Conservation (phyloP, 306 rosid species). For the Vigna mungo region DNA sequence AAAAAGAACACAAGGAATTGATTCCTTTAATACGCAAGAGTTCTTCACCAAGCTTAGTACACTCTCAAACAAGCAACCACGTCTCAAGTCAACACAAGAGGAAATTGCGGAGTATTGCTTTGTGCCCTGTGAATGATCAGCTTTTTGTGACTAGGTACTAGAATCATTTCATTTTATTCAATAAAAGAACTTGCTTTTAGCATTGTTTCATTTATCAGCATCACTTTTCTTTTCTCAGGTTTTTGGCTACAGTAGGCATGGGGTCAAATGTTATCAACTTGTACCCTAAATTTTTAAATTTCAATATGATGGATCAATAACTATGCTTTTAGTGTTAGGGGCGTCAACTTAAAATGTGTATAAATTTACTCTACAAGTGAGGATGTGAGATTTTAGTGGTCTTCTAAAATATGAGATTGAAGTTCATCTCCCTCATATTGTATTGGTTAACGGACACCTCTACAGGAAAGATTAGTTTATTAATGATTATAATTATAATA, state of each 20-base stretch:
- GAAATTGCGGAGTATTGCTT: conserved; percentile 80
- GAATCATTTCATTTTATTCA: conserved; percentile 18
- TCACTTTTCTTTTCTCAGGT: conserved; percentile 22
- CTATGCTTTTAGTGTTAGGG: conserved; percentile 1
- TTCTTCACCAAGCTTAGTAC: conserved; percentile 53
- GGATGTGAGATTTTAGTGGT: neutral
- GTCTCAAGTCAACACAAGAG: conserved; percentile 95
- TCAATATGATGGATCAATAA: conserved; percentile 3
- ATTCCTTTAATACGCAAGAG: conserved; percentile 67
- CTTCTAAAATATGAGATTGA: too few species aligned
- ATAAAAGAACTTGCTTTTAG: conserved; percentile 13
- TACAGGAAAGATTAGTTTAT: too few species aligned
- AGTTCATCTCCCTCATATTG: too few species aligned
- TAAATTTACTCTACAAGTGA: neutral
- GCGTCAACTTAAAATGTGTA: conserved; percentile 6
- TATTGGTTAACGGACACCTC: too few species aligned
- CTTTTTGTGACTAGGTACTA: conserved; percentile 86
- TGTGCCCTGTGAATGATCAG: conserved; percentile 84
- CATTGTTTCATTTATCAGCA: conserved; percentile 16
- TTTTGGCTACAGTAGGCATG: conserved; percentile 23
- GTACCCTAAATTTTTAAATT: conserved; percentile 15
- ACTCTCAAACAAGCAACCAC: conserved; percentile 65
- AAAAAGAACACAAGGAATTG: conserved; percentile 86
- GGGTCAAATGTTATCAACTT: conserved; percentile 17
- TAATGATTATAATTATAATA: too few species aligned